A percentile compares a stretch with the other conserved stretches of the same genome.
These are phyloP conservation scores for Citrus medica DNA, from an alignment of 345 rosid genomes.

Conservation along the genomic window DNA sequence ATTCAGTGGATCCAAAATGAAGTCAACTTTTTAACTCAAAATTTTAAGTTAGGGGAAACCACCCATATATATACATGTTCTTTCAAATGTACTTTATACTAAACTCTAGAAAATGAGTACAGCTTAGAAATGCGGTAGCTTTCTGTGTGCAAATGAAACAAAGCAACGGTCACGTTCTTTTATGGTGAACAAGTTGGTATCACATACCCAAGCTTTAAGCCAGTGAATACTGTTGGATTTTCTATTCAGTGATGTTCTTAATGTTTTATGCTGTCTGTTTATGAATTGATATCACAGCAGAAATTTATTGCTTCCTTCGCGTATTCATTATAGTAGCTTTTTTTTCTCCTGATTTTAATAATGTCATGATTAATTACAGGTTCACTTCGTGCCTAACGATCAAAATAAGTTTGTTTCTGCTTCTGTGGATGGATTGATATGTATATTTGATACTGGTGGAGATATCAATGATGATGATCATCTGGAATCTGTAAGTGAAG, in stretches of 20 bases:
- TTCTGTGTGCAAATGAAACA: not conserved
- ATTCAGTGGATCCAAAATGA: no score
- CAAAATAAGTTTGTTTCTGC: conserved; percentile 79
- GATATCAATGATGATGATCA: conserved; percentile 84
- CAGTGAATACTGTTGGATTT: not conserved
- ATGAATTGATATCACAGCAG: not conserved
- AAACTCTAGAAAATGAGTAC: not conserved
- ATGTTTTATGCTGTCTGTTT: not conserved
- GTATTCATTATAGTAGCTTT: not conserved
- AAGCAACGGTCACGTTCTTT: not conserved
- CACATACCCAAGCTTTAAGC: not conserved
- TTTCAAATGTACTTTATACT: no score
- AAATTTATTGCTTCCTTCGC: not conserved
- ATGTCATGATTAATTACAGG: conserved; percentile 35
- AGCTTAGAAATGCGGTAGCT: not conserved
- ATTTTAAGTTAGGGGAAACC: not conserved
- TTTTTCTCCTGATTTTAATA: not conserved
- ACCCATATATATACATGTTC: not conserved
- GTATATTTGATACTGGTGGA: conserved; percentile 73
- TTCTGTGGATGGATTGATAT: conserved; percentile 88
- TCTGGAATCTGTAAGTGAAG: conserved; percentile 78
- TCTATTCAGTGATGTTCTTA: not conserved
- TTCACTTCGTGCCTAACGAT: conserved; percentile 63
- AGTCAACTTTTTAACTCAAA: no score
- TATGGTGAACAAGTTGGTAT: not conserved